phyloP scores from a whole-genome alignment of 169 alveolate genomes.

The Cryptosporidium ubiquitum region DNA sequence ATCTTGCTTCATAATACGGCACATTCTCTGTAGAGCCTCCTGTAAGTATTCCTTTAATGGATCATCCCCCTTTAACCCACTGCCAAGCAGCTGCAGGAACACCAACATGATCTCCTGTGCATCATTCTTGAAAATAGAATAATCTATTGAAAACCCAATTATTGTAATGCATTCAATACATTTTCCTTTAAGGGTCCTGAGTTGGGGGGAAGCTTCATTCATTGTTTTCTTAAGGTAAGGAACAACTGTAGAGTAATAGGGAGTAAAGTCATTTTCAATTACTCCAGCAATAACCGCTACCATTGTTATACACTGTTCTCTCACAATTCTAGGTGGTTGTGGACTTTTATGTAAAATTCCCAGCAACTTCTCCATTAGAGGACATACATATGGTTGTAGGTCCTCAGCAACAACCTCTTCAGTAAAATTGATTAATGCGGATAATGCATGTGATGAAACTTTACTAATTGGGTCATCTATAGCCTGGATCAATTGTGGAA shows the following conservation, averaged over 20 bases:
- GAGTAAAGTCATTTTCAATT: conserved; percentile 87
- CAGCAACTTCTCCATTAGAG: conserved; percentile 84
- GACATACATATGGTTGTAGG: conserved; percentile 84
- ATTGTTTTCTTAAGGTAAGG: conserved; percentile 87
- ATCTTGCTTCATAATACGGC: conserved; percentile 87
- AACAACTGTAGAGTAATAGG: conserved; percentile 85
- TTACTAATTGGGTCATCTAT: conserved; percentile 87
- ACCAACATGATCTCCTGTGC: conserved; percentile 88
- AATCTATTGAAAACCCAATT: conserved; percentile 88
- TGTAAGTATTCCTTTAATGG: conserved; percentile 88
- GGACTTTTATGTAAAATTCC: conserved; percentile 79
- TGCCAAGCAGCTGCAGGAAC: conserved; percentile 82
- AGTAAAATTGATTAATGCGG: conserved; percentile 91
- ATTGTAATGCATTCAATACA: conserved; percentile 91
- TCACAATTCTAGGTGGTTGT: conserved; percentile 77
- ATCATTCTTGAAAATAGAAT: conserved; percentile 82
- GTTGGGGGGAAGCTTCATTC: conserved; percentile 82
- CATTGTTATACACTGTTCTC: conserved; percentile 91
- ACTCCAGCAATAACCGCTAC: conserved; percentile 93
- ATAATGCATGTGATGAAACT: conserved; percentile 91
- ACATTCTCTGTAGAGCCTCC: conserved; percentile 89
- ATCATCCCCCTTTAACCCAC: conserved; percentile 87
- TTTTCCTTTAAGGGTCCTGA: conserved; percentile 87
- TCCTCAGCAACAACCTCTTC: conserved; percentile 88
- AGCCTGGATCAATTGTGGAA: conserved; percentile 85